Evolutionary conservation across 2,329 filamentous ascomycete genomes (phyloP).

Genomic region (Fusarium ambrosium): DNA sequence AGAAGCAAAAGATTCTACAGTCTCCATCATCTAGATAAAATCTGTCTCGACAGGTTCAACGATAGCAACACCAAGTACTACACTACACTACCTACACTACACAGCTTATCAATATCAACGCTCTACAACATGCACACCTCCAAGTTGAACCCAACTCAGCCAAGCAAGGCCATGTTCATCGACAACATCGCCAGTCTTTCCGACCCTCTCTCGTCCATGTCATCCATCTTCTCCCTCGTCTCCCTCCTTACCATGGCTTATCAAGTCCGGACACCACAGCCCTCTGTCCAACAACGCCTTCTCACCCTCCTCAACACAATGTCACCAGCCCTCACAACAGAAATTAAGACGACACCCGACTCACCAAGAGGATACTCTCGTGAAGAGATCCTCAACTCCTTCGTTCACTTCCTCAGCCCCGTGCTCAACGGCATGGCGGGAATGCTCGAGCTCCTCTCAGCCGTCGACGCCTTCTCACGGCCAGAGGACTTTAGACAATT

Average conservation of each 20-base stretch:
- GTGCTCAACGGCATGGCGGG: conserved; percentile 54
- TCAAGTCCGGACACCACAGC: conserved; percentile 45
- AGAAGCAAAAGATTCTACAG: conserved; percentile 26
- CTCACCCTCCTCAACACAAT: conserved; percentile 53
- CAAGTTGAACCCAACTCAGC: conserved; percentile 41
- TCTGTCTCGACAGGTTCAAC: background rate
- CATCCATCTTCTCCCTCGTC: conserved; percentile 50
- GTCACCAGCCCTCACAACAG: conserved; percentile 40
- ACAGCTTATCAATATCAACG: conserved; percentile 11
- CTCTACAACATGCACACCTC: conserved; percentile 39
- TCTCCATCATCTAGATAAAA: conserved; percentile 4
- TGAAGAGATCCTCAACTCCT: conserved; percentile 50
- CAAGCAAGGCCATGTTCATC: conserved; percentile 42
- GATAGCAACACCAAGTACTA: conserved; percentile 1
- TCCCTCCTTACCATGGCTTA: conserved; percentile 53
- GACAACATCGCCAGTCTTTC: conserved; percentile 50
- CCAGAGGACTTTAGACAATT: conserved; percentile 53
- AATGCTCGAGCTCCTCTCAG: conserved; percentile 50
- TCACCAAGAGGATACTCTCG: conserved; percentile 35
- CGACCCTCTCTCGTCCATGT: conserved; percentile 49
- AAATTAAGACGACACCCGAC: conserved; percentile 3
- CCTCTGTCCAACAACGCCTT: conserved; percentile 48
- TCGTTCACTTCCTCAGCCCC: conserved; percentile 48
- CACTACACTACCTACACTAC: conserved; percentile 8
- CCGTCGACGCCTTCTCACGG: conserved; percentile 49